phyloP scores from a whole-genome alignment of 2,329 filamentous ascomycete species.

The Chaetomium sp. region DNA sequence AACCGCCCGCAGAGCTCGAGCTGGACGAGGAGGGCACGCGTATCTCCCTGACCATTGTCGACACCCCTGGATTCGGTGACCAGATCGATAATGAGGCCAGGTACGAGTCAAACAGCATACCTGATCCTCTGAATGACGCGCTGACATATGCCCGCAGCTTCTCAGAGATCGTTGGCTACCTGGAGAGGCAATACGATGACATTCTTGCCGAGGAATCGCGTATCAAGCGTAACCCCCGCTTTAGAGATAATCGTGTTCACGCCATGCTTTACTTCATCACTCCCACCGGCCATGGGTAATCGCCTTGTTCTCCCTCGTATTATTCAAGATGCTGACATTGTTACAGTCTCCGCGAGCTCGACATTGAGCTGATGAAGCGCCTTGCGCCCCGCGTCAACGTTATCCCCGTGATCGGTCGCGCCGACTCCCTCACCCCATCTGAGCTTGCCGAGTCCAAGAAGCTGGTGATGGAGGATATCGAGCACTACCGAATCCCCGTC shows the following conservation, averaged over 20 bases:
- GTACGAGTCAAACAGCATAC: conserved; percentile 50
- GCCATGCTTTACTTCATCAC: conserved; percentile 99
- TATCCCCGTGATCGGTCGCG: conserved; percentile 97
- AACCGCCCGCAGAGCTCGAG: conserved; percentile 69
- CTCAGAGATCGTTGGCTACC: conserved; percentile 94
- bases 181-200: conserved; percentile 99
- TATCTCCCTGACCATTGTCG: conserved; percentile 96
- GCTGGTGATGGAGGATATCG: conserved; percentile 99
- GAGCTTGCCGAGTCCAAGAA: conserved; percentile 99
- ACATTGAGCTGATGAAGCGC: conserved; percentile 99
- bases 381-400: conserved; percentile 98
- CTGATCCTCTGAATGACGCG: background rate
- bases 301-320: conserved; percentile 21
- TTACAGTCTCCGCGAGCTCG: conserved; percentile 87
- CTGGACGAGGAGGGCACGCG: conserved; percentile 97
- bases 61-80: conserved; percentile 97
- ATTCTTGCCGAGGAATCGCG: conserved; percentile 98
- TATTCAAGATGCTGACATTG: conserved; percentile 31
- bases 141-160: conserved; percentile 61
- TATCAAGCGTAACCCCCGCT: conserved; percentile 99
- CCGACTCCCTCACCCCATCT: conserved; percentile 92
- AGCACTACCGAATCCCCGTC: conserved; percentile 98
- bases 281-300: conserved; percentile 90
- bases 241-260: conserved; percentile 98
- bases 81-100: conserved; percentile 99